A percentile compares a stretch with the other conserved stretches of the same genome.
Conservation (phyloP, 495 filamentous ascomycete species). For the Penicillium flavigenum region DNA sequence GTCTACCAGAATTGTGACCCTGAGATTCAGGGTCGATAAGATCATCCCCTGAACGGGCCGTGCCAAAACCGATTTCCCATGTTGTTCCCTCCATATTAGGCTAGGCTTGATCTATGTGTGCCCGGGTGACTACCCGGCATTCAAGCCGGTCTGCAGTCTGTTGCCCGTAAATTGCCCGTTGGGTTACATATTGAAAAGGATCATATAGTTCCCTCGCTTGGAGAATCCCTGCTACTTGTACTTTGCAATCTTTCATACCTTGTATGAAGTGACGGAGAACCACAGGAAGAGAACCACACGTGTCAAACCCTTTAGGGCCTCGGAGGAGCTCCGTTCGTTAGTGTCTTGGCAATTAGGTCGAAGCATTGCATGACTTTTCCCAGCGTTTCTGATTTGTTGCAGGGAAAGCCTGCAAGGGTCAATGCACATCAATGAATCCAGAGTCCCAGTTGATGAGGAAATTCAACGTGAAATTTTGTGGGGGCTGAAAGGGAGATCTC, state of each 20-base stretch:
- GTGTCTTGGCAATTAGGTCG: neutral
- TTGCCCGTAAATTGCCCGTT: neutral
- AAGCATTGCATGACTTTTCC: neutral
- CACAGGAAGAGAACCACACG: neutral
- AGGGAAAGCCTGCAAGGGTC: neutral
- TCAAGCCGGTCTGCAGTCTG: neutral
- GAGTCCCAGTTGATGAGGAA: neutral
- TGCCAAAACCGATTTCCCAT: neutral
- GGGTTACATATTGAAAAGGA: neutral
- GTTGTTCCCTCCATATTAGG: neutral
- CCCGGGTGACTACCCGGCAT: neutral
- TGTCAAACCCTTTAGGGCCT: neutral
- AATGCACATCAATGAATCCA: neutral
- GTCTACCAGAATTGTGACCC: neutral
- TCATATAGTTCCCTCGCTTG: neutral
- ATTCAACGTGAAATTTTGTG: neutral
- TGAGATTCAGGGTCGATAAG: neutral
- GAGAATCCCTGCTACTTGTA: neutral
- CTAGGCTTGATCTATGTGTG: constrained; percentile 1
- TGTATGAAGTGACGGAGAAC: neutral
- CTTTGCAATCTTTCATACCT: no score
- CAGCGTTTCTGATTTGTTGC: neutral
- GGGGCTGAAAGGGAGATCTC: neutral
- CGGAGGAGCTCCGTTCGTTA: neutral
- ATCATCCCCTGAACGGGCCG: neutral